Conservation (phyloP, 2,329 filamentous ascomycete genomes). For the Fusarium bulbicola region DNA sequence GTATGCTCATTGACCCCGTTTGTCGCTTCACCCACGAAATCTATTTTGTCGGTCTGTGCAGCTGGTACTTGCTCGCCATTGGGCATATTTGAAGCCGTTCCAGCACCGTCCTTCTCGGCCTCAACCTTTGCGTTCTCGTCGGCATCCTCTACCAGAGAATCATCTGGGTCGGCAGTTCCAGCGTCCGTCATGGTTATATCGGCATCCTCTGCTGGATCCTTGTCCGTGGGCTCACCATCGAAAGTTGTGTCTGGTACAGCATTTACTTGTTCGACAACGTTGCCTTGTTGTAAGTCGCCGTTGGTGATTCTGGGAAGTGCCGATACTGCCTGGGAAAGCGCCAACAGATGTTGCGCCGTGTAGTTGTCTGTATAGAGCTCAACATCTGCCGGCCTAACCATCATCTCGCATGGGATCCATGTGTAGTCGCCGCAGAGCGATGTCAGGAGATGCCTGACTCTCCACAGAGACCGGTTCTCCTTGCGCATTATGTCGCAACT, state of each 20-base stretch:
- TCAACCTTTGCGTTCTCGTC: conserved; percentile 13
- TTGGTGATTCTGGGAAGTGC: conserved; percentile 32
- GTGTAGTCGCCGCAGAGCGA: conserved; percentile 79
- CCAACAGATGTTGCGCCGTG: conserved; percentile 50
- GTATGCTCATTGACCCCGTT: conserved; percentile 9
- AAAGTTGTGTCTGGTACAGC: background rate
- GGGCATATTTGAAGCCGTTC: conserved; percentile 4
- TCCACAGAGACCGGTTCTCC: conserved; percentile 77
- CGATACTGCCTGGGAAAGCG: conserved; percentile 38
- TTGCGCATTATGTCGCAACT: conserved; percentile 76
- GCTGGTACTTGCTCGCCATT: conserved; percentile 14
- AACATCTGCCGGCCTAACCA: conserved; percentile 65
- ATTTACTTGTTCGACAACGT: conserved; percentile 4
- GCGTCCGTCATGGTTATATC: conserved; percentile 47
- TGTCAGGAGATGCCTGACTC: conserved; percentile 77
- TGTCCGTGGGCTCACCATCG: conserved; percentile 10
- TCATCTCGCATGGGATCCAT: conserved; percentile 69
- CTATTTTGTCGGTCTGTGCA: background rate
- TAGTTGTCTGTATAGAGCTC: conserved; percentile 63
- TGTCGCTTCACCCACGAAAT: background rate
- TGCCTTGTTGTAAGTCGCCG: conserved; percentile 34
- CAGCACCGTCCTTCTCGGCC: conserved; percentile 3
- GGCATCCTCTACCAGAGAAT: conserved; percentile 23
- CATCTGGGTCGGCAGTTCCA: conserved; percentile 32
- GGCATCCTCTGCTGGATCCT: conserved; percentile 30